Evolutionary conservation across 331 rosid genomes (phyloP), one percentile per base, ranked within the genome.

Genomic region (Pyracantha coccinea): DNA sequence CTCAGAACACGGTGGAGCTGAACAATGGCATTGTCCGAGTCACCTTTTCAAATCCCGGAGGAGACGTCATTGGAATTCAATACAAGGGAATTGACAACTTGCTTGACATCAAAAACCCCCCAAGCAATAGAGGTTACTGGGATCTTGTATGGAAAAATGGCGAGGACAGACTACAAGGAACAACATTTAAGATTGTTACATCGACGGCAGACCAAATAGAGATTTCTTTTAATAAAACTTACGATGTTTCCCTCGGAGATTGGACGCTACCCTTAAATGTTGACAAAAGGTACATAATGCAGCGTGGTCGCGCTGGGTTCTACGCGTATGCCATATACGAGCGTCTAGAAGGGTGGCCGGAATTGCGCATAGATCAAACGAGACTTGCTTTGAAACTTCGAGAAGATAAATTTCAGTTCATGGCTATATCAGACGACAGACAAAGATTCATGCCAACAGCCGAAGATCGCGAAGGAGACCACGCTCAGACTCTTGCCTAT

Each of bases 271-370:
- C 99, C 55, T 59, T 87, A 19, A 90, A 80, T 53, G 74, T 90
- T 47, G 99, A 94, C 80, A 81, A 81, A 82, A 90, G 98, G 97
- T 93, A 88, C 72, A 82, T 94, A 66, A 6, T 94, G 69, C 81
- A 80, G 38, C 82, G 82, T 8, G 92, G 86, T 0, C 71, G 76
- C 62, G 87, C 96, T 0, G 99, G 99, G 4, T 94, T 83, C 73
- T 94, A 94, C 66, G 35, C 89, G 1, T 90, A 92, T 21, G 75
- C 74, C 7, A 73, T 90, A 77, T 82, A 92, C 68, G 88, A 94
- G 12, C 82, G 95, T 2, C 45, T 73, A 19, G 16, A 77, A 54
- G 90, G 90, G 27, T 88, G 88, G 29, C 97, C 97, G 66, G 35
- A 11, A 77, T 28, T 2, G 58, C 92, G 73, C 4, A 60, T 94